Percentiles rank a stretch among this genome's conserved stretches.
phyloP scores from a whole-genome alignment of 768 basidiomycete genomes.

The Coprinopsis sp. region DNA sequence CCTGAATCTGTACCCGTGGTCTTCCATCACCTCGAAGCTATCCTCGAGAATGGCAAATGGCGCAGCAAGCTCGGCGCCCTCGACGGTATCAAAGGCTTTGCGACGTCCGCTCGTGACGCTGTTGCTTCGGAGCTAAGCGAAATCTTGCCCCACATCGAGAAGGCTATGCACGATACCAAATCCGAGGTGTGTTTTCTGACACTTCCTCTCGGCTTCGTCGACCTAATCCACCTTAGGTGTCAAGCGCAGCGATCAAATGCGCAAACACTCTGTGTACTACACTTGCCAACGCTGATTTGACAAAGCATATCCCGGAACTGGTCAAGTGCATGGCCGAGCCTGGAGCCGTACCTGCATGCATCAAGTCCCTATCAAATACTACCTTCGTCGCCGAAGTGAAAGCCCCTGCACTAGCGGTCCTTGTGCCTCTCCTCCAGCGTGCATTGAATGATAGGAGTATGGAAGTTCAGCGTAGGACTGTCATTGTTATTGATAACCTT shows the following conservation, averaged over 20 bases:
- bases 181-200: slow-evolving; percentile 57
- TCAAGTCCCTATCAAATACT: slow-evolving; percentile 91
- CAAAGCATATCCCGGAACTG: slow-evolving; percentile 81
- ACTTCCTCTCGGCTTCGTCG: neutral
- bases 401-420: slow-evolving; percentile 91
- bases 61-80: slow-evolving; percentile 89
- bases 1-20: slow-evolving; percentile 73
- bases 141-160: slow-evolving; percentile 82
- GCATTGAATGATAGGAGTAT: slow-evolving; percentile 94
- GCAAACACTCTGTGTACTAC: slow-evolving; percentile 86
- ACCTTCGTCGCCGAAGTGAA: slow-evolving; percentile 98
- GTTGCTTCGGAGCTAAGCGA: slow-evolving; percentile 81
- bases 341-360: slow-evolving; percentile 81
- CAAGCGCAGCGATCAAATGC: slow-evolving; percentile 81
- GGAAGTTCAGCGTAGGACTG: slow-evolving; percentile 92
- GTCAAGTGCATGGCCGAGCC: slow-evolving; percentile 95
- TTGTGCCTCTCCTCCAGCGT: slow-evolving; percentile 86
- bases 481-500: slow-evolving; percentile 92
- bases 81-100: slow-evolving; percentile 77
- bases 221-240: slow-evolving; percentile 51
- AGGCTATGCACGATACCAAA: slow-evolving; percentile 96
- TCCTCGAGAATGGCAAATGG: slow-evolving; percentile 89
- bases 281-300: slow-evolving; percentile 89
- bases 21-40: slow-evolving; percentile 63
- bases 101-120: slow-evolving; percentile 59